Evolutionary conservation across 2,329 filamentous ascomycete species (phyloP).

Genomic region (Fusarium sororula): DNA sequence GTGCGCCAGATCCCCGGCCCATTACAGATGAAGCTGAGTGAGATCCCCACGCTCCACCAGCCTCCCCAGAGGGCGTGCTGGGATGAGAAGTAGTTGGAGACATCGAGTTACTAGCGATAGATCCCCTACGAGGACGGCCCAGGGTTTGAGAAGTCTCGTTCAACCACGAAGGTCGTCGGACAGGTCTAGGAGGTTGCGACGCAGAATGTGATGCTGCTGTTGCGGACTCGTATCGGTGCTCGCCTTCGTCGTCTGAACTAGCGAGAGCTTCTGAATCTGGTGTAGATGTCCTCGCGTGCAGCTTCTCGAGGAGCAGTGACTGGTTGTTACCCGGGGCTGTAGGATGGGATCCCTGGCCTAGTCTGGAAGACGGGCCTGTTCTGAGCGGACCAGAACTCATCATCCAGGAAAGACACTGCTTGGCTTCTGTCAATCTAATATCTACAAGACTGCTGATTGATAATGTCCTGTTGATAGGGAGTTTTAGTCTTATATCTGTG

Average conservation of each 20-base stretch:
- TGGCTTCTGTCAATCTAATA: slow-evolving; percentile 16
- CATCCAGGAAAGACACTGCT: slow-evolving; percentile 34
- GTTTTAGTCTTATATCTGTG: neutral
- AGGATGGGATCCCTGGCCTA: slow-evolving; percentile 57
- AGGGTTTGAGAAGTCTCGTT: slow-evolving; percentile 78
- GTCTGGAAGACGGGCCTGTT: slow-evolving; percentile 60
- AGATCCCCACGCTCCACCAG: slow-evolving; percentile 62
- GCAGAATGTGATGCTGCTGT: slow-evolving; percentile 50
- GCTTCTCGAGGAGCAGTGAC: slow-evolving; percentile 76
- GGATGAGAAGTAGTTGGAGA: slow-evolving; percentile 84
- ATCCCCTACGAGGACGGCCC: slow-evolving; percentile 75
- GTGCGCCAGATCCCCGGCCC: slow-evolving; percentile 58
- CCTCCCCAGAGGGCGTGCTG: slow-evolving; percentile 77
- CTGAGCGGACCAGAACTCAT: slow-evolving; percentile 65
- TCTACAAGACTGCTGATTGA: neutral
- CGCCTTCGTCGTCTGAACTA: slow-evolving; percentile 92
- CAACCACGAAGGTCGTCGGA: slow-evolving; percentile 83
- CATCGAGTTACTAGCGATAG: slow-evolving; percentile 79
- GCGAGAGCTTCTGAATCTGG: slow-evolving; percentile 94
- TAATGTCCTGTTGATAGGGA: neutral
- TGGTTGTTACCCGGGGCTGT: slow-evolving; percentile 65
- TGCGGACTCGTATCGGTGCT: slow-evolving; percentile 67
- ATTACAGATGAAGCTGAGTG: slow-evolving; percentile 59
- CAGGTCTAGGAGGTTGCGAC: slow-evolving; percentile 66
- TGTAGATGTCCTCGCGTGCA: slow-evolving; percentile 82